Evolutionary conservation across 345 rosid species (phyloP).

Genomic region (Boechera divaricarpa): DNA sequence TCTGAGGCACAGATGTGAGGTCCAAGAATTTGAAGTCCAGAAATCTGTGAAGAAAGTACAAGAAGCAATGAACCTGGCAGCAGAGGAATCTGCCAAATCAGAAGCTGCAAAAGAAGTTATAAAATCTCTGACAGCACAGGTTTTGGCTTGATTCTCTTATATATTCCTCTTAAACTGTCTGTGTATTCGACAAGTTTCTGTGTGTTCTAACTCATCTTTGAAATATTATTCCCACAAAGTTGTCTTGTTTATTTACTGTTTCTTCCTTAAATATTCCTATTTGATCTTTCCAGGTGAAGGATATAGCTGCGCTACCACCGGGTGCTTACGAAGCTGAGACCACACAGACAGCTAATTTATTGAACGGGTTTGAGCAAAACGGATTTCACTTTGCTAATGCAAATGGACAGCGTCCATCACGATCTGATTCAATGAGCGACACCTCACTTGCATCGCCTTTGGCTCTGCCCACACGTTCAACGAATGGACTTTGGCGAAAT

Average conservation of each 20-base stretch:
- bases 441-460: slow-evolving; percentile 58
- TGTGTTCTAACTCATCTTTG: neutral
- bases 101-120: slow-evolving; percentile 96
- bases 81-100: slow-evolving; percentile 84
- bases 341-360: slow-evolving; percentile 49
- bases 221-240: neutral
- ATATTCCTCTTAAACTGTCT: slow-evolving; percentile 4
- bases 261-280: neutral
- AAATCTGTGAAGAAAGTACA: slow-evolving; percentile 79
- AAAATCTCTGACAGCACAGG: slow-evolving; percentile 94
- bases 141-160: slow-evolving; percentile 40
- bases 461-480: slow-evolving; percentile 44
- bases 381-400: slow-evolving; percentile 60
- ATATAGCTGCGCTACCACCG: slow-evolving; percentile 85
- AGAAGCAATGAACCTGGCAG: slow-evolving; percentile 74
- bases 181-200: neutral
- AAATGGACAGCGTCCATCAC: slow-evolving; percentile 66
- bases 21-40: slow-evolving; percentile 86
- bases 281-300: slow-evolving; percentile 70
- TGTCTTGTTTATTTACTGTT: neutral
- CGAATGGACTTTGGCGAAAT: slow-evolving; percentile 53
- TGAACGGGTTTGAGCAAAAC: slow-evolving; percentile 74
- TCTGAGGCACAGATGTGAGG: slow-evolving; percentile 75
- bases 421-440: slow-evolving; percentile 64
- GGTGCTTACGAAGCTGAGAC: slow-evolving; percentile 68